Conservation (phyloP, 192 early-diverging fungal species). For the Diversispora eburnea region DNA sequence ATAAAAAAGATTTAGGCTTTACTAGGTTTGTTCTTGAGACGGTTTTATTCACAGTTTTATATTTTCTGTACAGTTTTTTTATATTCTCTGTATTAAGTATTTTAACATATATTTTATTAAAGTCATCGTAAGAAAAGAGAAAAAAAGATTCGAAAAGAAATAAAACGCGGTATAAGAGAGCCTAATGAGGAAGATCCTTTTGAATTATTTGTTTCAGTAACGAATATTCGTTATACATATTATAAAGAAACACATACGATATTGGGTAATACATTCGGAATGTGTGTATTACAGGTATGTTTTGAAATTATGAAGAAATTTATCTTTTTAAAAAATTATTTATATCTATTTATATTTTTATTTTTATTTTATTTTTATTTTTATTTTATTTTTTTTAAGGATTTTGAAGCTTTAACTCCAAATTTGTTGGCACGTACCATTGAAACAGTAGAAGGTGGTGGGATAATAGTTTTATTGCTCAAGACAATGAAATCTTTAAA, state of each 20-base stretch:
- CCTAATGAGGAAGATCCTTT: constrained; percentile 97
- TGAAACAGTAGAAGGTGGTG: constrained; percentile 98
- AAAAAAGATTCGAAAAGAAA: constrained; percentile 91
- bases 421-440: constrained; percentile 95
- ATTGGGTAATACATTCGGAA: constrained; percentile 96
- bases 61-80: neutral
- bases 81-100: neutral
- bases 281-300: constrained; percentile 85
- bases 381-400: constrained; percentile 40
- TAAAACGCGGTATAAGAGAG: constrained; percentile 87
- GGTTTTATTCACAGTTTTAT: too few relatives aligned
- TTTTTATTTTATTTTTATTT: too few relatives aligned
- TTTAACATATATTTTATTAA: neutral
- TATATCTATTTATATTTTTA: neutral
- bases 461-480: constrained; percentile 87
- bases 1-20: constrained; percentile 98
- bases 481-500: constrained; percentile 95
- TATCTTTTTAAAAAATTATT: constrained; percentile 21
- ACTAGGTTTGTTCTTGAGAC: constrained; percentile 46
- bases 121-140: constrained; percentile 96
- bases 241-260: constrained; percentile 99
- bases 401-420: constrained; percentile 98
- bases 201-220: constrained; percentile 93
- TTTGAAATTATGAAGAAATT: neutral
- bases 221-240: constrained; percentile 97